Evolutionary conservation across 192 early-diverging fungal genomes (phyloP), one percentile per base, ranked within the genome.

Genomic region (Coemansia sp.): DNA sequence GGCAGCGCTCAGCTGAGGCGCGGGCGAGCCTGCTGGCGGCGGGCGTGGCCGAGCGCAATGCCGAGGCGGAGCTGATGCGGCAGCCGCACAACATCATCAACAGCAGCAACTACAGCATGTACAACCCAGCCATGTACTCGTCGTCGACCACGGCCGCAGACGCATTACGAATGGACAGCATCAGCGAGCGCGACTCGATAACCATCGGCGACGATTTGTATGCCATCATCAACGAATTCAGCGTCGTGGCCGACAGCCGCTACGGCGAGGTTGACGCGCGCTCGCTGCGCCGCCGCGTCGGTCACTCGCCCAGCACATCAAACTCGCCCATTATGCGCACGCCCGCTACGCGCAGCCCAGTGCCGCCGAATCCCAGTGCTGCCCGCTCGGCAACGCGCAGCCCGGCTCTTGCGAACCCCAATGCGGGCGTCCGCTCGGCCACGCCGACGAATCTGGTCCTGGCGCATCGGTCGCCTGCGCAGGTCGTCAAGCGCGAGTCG

Each of bases 151-250:
- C 24, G 5, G 48, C 19, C 1, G 46, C 8, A 0, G 27, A 44
- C 14, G 1, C 35, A 40, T 40, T n/a, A n/a, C n/a, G n/a, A n/a
- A 40, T 40, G 35, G 48, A 50, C 8, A 28, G 24, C 28, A 40
- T 40, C n/a, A 23, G 27, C 11, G 56, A 57, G 7, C 43, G 58
- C 16, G 74, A 77, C 27, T 71, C 74, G 57, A 47, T 77, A 48
- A 77, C 73, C 11, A 62, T 77, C 22, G 73, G 74, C 54, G 68
- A 77, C n/a, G 74, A 77, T 23, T 57, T 77, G n/a, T 77, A 52
- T 48, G 64, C 68, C 12, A 64, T 77, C 10, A 77, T 77, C 60
- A 71, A 71, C 35, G 74, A 77, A 64, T 71, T 77, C 24, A 77
- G 74, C 62, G 49, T 66, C 18, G 64, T 77, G 9, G 62, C 68